Evolutionary conservation across 192 early-diverging fungal species (phyloP).

Genomic region (Mortierella claussenii): DNA sequence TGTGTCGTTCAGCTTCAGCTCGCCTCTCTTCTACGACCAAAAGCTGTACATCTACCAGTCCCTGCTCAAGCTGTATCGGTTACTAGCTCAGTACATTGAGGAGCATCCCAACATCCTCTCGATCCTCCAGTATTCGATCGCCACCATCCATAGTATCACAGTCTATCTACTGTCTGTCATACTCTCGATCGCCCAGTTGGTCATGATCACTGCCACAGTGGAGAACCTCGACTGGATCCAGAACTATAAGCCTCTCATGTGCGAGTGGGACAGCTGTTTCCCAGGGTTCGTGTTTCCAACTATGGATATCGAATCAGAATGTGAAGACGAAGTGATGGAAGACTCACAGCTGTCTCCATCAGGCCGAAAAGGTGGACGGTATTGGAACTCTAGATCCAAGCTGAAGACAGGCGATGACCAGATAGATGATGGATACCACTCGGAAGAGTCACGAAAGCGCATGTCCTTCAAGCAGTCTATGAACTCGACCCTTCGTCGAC

Average conservation of each 20-base stretch:
- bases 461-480: conserved; percentile 14
- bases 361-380: conserved; percentile 6
- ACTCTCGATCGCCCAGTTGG: conserved; percentile 35
- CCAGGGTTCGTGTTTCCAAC: conserved; percentile 52
- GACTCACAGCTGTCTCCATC: not conserved
- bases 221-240: conserved; percentile 52
- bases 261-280: conserved; percentile 40
- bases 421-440: conserved; percentile 11
- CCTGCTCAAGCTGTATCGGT: conserved; percentile 19
- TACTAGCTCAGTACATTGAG: conserved; percentile 11
- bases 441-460: conserved; percentile 12
- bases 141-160: conserved; percentile 24
- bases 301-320: conserved; percentile 26
- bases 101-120: conserved; percentile 23
- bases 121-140: conserved; percentile 42
- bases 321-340: not conserved
- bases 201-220: conserved; percentile 39
- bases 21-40: conserved; percentile 47
- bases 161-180: conserved; percentile 39
- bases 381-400: conserved; percentile 1
- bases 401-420: conserved; percentile 13
- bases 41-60: conserved; percentile 34
- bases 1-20: conserved; percentile 40
- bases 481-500: conserved; percentile 33
- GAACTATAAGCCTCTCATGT: conserved; percentile 35